Percentiles rank a stretch among this genome's conserved stretches.
Conservation (phyloP, 2,329 filamentous ascomycete species). For the Diplodia sapinea region DNA sequence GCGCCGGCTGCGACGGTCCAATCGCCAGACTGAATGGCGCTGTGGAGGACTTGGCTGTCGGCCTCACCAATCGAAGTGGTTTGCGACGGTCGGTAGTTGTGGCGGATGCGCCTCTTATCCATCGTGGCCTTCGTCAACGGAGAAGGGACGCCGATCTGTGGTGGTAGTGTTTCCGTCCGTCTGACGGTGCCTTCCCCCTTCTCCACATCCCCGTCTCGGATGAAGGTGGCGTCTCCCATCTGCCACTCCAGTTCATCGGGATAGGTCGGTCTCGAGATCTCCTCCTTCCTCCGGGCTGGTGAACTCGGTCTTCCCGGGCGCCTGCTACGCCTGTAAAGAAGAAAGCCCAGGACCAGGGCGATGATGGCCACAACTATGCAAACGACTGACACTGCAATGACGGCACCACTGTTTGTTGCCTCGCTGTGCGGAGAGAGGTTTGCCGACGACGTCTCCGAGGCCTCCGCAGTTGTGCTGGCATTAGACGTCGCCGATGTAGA, state of each 20-base stretch:
- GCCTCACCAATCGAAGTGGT: slow-evolving; percentile 49
- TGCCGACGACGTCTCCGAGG: slow-evolving; percentile 32
- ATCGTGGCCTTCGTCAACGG: slow-evolving; percentile 18
- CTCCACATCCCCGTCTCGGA: slow-evolving; percentile 46
- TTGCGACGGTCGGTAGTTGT: slow-evolving; percentile 43
- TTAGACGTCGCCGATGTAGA: slow-evolving; percentile 35
- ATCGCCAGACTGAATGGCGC: slow-evolving; percentile 43
- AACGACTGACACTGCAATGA: slow-evolving; percentile 36
- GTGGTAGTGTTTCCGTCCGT: slow-evolving; percentile 44
- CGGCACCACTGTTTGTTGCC: slow-evolving; percentile 2
- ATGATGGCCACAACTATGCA: slow-evolving; percentile 41
- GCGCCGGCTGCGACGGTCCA: slow-evolving; percentile 36
- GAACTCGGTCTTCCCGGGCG: slow-evolving; percentile 33
- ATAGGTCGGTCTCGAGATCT: slow-evolving; percentile 52
- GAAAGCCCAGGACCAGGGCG: slow-evolving; percentile 32
- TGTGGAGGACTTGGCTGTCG: slow-evolving; percentile 43
- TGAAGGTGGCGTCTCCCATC: slow-evolving; percentile 34
- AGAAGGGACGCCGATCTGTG: slow-evolving; percentile 37
- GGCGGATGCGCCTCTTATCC: slow-evolving; percentile 5
- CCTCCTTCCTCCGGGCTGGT: slow-evolving; percentile 35
- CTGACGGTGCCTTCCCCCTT: slow-evolving; percentile 41
- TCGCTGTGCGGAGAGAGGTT: neutral
- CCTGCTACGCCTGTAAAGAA: slow-evolving; percentile 38
- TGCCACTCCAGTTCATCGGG: slow-evolving; percentile 39
- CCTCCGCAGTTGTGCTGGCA: slow-evolving; percentile 37